phyloP scores from a whole-genome alignment of 495 filamentous ascomycete species.

The Rhypophila decipiens region DNA sequence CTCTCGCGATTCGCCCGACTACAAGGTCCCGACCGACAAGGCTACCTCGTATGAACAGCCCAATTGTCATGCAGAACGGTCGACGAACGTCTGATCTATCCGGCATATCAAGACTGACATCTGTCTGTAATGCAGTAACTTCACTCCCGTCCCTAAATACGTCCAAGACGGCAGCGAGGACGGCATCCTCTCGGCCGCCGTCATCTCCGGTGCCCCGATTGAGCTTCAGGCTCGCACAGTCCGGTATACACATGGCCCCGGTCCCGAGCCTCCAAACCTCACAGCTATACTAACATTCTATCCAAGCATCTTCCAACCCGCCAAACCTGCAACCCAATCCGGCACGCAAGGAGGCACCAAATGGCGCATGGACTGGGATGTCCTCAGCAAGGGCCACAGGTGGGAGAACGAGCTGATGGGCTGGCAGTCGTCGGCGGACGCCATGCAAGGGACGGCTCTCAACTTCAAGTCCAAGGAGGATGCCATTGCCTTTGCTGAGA shows the following conservation, averaged over 20 bases:
- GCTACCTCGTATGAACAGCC: conserved; percentile 63
- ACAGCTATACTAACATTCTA: not conserved
- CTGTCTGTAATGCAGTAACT: conserved; percentile 49
- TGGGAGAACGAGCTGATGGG: conserved; percentile 99
- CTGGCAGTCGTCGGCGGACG: conserved; percentile 93
- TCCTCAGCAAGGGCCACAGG: conserved; percentile 74
- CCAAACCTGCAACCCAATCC: conserved; percentile 92
- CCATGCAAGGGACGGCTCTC: conserved; percentile 84
- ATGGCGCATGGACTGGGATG: conserved; percentile 99
- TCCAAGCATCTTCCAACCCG: conserved; percentile 74
- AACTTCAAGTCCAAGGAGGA: conserved; percentile 93
- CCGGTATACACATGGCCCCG: conserved; percentile 50
- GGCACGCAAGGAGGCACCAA: conserved; percentile 73
- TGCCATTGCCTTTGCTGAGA: conserved; percentile 90
- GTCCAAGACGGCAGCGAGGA: conserved; percentile 88
- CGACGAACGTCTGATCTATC: too few relatives aligned
- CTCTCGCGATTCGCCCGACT: conserved; percentile 66
- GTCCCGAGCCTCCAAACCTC: not conserved
- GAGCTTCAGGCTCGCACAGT: conserved; percentile 91
- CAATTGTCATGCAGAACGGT: too few relatives aligned
- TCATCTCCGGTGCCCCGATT: conserved; percentile 86
- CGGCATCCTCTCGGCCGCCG: conserved; percentile 68
- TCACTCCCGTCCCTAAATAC: conserved; percentile 80
- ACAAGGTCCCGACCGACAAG: conserved; percentile 68
- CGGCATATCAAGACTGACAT: too few relatives aligned